Conservation (phyloP, 345 rosid genomes). For the Rhodomyrtus tomentosa region DNA sequence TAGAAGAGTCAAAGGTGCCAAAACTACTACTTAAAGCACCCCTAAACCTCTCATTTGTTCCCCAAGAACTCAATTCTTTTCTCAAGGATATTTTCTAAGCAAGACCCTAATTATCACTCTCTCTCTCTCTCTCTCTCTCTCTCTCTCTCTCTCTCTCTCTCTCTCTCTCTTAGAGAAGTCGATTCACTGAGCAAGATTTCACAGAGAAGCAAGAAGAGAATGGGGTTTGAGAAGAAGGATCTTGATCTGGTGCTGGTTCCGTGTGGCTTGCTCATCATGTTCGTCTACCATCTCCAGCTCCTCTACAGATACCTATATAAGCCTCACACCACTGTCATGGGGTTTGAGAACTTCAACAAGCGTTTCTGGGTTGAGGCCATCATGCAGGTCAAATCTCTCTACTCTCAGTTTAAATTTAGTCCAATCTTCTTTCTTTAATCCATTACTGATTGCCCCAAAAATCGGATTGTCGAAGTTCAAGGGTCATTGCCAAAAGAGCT, state of each 20-base stretch:
- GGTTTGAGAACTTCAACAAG: constrained; percentile 64
- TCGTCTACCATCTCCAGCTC: constrained; percentile 55
- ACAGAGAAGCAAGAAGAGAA: background rate
- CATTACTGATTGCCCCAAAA: background rate
- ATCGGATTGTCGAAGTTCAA: background rate
- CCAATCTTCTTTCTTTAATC: background rate
- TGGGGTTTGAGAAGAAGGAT: constrained; percentile 29
- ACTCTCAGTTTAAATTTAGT: background rate
- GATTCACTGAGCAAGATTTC: background rate
- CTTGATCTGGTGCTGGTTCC: constrained; percentile 78
- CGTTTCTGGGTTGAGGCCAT: constrained; percentile 71
- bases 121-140: too few species aligned
- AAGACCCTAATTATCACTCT: background rate
- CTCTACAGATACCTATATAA: constrained; percentile 55
- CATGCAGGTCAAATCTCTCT: constrained; percentile 32
- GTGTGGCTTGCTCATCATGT: constrained; percentile 42
- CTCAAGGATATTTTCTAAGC: background rate
- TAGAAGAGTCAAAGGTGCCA: background rate
- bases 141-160: too few species aligned
- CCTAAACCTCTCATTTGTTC: background rate
- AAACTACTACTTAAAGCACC: background rate
- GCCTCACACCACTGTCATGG: constrained; percentile 66
- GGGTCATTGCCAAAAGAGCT: background rate
- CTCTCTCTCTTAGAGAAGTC: background rate
- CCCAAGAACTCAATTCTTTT: background rate